phyloP scores from a whole-genome alignment of 176 grass and related monocot genomes.

The Chrysopogon serrulatus region DNA sequence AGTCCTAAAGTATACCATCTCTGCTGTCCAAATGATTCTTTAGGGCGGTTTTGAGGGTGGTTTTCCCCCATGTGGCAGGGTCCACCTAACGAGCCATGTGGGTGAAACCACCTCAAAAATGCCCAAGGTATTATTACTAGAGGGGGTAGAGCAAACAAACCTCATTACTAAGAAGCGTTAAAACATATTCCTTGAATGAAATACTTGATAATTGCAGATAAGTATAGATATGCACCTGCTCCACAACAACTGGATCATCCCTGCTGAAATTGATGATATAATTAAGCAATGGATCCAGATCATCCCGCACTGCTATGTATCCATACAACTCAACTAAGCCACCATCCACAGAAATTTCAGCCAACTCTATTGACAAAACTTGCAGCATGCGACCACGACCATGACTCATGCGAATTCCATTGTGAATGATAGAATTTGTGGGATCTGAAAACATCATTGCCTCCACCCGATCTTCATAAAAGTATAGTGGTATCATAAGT shows the following conservation, averaged over 20 bases:
- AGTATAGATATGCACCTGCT: neutral
- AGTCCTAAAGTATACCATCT: too few species aligned
- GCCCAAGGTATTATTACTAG: too few species aligned
- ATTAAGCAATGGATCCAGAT: neutral
- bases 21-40: too few species aligned
- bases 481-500: neutral
- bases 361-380: neutral
- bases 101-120: too few species aligned
- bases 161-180: too few species aligned
- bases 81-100: too few species aligned
- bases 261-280: neutral
- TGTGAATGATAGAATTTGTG: neutral
- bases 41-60: too few species aligned
- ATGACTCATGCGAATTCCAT: neutral
- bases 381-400: neutral
- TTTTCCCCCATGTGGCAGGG: too few species aligned
- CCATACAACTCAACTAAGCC: neutral
- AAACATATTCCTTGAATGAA: too few species aligned
- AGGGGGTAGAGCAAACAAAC: too few species aligned
- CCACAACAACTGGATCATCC: neutral
- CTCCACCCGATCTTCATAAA: neutral
- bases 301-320: too few species aligned
- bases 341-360: neutral
- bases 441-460: neutral
- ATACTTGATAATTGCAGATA: neutral